Base-by-base conservation (phyloP, 306 rosid genomes). In the Gastrolobium bilobum region DNA sequence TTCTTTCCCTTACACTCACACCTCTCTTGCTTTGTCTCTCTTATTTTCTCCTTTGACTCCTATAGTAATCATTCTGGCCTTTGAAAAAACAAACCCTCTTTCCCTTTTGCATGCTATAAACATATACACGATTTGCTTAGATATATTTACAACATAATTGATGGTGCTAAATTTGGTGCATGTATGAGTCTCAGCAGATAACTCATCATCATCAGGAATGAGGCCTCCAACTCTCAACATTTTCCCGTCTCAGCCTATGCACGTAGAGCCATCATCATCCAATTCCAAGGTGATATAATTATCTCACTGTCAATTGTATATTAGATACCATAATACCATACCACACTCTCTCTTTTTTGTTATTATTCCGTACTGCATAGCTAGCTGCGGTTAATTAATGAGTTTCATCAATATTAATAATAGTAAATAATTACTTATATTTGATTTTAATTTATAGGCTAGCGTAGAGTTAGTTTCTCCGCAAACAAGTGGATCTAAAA, bases 231-330 rank as follows among this genome's bases (percentile, higher is more conserved):
- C 98, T 79, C 86, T 96, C 84, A 96, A 96, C 84, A 96, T 96
- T 77, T 96, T 96, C 80, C 99, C 99, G 15, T 96, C 99, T 29
- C 91, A 89, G 82, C 99, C 99, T 73, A 96, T 96, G 99, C 94
- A 91, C 54, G 88, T 80, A 43, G 91, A 91, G 47, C 96, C 97
- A 51, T 81, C 91, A 44, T 89, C 96, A 58, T 77, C 93, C 46
- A 83, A 64, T 53, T 83, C 92, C 42, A 86, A 95, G 87, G 98
- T 94, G 78, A 30, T 31, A 50, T 57, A 29, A 61, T 46, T 30
- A 67, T 65, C 10, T 70, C 42, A 34, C 7, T 50, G 10, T 67
- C 14, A 6, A 59, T 60, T 69, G 0, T 57, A 29, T 53, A 14
- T 75, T 11, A 65, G 9, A 73, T 29, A 51, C 42, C 26, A 20